Base-by-base conservation (phyloP, 495 filamentous ascomycete genomes). In the Penicillium canescens region DNA sequence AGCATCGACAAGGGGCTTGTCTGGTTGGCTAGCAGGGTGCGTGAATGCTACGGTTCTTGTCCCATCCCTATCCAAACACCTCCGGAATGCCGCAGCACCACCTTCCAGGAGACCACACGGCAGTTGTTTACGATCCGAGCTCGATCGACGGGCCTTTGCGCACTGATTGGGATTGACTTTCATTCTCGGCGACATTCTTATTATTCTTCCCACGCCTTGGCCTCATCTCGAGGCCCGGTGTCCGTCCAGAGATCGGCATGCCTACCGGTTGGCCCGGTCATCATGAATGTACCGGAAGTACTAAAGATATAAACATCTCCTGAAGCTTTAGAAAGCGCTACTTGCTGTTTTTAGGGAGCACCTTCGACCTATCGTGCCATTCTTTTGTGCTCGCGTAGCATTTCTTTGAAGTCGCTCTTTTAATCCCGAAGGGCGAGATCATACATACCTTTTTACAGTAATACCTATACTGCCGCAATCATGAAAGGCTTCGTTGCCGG, bases 401-500 rank as follows among this genome's bases (percentile, higher is more conserved):
- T 35, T 60, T 36, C 48, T 45, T 53, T 59, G 35, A 46, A 59
- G 67, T 68, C 67, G 46, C 58, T 72, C 67, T 50, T 72, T 70
- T 55, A 46, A 50, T 21, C 46, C 33, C 50, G 14, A 46, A 37
- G 18, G 44, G 49, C 46, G 18, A 31, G n/a, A 51, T 38, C 35
- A 54, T 49, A 50, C 33, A 52, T 43, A 51, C 42, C 34, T 5
- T 43, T 35, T 54, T 39, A 41, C 39, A 56, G 55, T 61, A 63
- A 54, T 47, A 54, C 45, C 35, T 21, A 28, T 21, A n/a, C 18
- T 21, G 34, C 34, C 43, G 46, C 42, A 46, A 61, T 7, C 18
- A 76, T 76, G 73, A 76, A 76, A 65, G 71, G 70, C 41, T 63
- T 76, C 45, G 59, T 71, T 31, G 64, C 59, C 31, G 70, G 70